These are phyloP conservation scores for Hanseniaspora singularis DNA, from an alignment of 805 yeast species.

Conservation along the genomic window DNA sequence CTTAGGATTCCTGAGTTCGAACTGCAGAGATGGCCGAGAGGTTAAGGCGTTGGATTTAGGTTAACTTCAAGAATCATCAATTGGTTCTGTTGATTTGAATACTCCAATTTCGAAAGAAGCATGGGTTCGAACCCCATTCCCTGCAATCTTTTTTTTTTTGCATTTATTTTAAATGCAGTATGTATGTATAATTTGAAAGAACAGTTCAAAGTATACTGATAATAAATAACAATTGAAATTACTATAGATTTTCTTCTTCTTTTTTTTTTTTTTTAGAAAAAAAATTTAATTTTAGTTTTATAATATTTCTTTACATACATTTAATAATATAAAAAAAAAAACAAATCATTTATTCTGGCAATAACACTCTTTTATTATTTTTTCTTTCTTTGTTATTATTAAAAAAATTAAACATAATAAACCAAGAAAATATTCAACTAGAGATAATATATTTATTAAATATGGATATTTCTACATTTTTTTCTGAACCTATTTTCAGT, in stretches of 20 bases:
- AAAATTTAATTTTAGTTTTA: too few relatives aligned
- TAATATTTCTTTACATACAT: too few relatives aligned
- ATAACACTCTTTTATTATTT: neutral
- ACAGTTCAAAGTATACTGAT: too few relatives aligned
- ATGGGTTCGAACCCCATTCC: conserved; percentile 29
- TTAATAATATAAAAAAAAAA: too few relatives aligned
- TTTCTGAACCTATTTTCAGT: conserved; percentile 1
- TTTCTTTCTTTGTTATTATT: neutral
- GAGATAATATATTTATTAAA: too few relatives aligned
- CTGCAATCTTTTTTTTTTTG: conserved; percentile 21
- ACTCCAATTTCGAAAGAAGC: conserved; percentile 28
- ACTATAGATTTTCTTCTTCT: too few relatives aligned
- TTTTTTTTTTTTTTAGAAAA: too few relatives aligned
- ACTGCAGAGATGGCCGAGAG: conserved; percentile 26
- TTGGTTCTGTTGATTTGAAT: conserved; percentile 15
- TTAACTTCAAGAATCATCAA: conserved; percentile 5
- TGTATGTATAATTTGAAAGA: too few relatives aligned
- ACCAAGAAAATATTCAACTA: neutral
- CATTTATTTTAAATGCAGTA: neutral
- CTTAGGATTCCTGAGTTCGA: too few relatives aligned
- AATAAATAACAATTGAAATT: too few relatives aligned
- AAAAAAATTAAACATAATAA: too few relatives aligned
- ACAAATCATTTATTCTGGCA: too few relatives aligned
- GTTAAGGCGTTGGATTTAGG: conserved; percentile 29
- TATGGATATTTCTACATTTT: conserved; percentile 9